Evolutionary conservation across 495 filamentous ascomycete genomes (phyloP), one percentile per base, ranked within the genome.

Genomic region (Articulospora tetracladia): DNA sequence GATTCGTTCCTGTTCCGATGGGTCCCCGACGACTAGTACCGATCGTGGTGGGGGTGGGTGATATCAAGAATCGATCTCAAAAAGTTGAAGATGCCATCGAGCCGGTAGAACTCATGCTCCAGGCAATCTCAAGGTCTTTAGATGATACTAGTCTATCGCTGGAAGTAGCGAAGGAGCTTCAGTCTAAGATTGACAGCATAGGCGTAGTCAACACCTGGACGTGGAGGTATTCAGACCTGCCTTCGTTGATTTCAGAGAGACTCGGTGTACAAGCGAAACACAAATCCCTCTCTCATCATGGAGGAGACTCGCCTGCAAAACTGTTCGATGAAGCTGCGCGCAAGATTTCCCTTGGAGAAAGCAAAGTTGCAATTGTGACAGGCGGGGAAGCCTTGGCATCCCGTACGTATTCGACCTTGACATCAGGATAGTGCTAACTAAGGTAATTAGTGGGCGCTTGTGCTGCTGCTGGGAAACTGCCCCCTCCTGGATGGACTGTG

Each of bases 331-430:
- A 81, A 67, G 82, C 80, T 22, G 80, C 80, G n/a, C 63, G 77
- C 22, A 68, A 77, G 46, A 72, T 84, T 26, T 68, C 76, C 1
- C 61, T 62, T 34, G 76, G 76, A 20, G 70, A 83, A 57, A 73
- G 63, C 47, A 77, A 71, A 53, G 77, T 81, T 15, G 77, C 78
- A 2, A 60, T 84, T 20, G 57, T 85, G n/a, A 79, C 77, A 3
- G 82, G 81, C 11, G 82, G 78, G 7, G 82, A 85, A 63, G 79
- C 82, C 54, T 63, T 84, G 58, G 81, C 80, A 28, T 81, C 78
- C 7, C 68, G 82, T 81, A 68, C 48, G 72, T 44, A 12, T 15
- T 66, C 25, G 46, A 1, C 27, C 52, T n/a, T 23, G 20, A 39
- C 71, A 57, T 60, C n/a, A 67, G 56, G 63, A 66, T 22, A 62